Conservation (phyloP, 2,329 filamentous ascomycete genomes). For the Phoma sp. region DNA sequence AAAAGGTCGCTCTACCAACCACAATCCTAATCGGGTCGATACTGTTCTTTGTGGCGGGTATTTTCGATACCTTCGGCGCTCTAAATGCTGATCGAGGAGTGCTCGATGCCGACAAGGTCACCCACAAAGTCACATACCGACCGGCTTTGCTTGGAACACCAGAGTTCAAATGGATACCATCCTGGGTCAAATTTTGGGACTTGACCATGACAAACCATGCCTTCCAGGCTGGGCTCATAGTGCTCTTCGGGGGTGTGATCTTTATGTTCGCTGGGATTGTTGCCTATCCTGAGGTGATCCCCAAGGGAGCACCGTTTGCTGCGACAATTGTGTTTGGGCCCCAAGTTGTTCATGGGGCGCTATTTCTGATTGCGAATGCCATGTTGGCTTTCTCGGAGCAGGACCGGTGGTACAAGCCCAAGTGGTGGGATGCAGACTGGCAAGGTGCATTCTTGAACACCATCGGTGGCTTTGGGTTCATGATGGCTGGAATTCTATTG, state of each 20-base stretch:
- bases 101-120: slow-evolving; percentile 10
- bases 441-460: slow-evolving; percentile 34
- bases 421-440: slow-evolving; percentile 32
- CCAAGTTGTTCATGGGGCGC: slow-evolving; percentile 32
- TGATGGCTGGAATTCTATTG: slow-evolving; percentile 36
- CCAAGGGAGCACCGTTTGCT: slow-evolving; percentile 21
- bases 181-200: slow-evolving; percentile 22
- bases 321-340: slow-evolving; percentile 31
- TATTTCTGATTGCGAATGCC: slow-evolving; percentile 35
- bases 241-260: slow-evolving; percentile 37
- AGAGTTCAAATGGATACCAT: slow-evolving; percentile 36
- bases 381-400: slow-evolving; percentile 36
- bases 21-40: slow-evolving; percentile 35
- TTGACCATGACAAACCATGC: slow-evolving; percentile 27
- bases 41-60: slow-evolving; percentile 36
- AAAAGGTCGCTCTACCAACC: slow-evolving; percentile 27
- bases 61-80: slow-evolving; percentile 35
- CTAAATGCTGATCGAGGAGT: slow-evolving; percentile 29
- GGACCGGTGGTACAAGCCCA: slow-evolving; percentile 36
- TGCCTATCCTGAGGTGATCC: slow-evolving; percentile 34
- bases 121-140: slow-evolving; percentile 22
- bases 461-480: slow-evolving; percentile 35
- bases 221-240: slow-evolving; percentile 39
- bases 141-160: slow-evolving; percentile 32
- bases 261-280: slow-evolving; percentile 41